phyloP scores from a whole-genome alignment of 495 filamentous ascomycete species.

The Aspergillus ostianus region DNA sequence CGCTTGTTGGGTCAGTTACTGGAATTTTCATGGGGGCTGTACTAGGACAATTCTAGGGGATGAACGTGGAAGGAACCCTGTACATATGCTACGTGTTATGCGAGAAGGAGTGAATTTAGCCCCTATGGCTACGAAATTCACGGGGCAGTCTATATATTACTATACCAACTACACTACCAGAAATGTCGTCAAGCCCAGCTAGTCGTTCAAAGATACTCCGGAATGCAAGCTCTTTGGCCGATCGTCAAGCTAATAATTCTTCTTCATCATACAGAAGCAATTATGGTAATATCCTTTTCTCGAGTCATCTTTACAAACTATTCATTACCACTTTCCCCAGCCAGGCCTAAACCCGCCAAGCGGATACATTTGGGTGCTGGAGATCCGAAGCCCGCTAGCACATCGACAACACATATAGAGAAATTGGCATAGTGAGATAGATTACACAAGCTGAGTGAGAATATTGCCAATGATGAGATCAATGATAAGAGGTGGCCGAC shows the following conservation, averaged over 20 bases:
- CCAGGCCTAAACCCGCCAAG: conserved; percentile 91
- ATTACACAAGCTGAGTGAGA: too few relatives aligned
- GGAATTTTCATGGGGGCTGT: background rate
- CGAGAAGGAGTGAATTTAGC: background rate
- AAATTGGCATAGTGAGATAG: conserved; percentile 36
- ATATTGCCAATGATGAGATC: conserved; percentile 5
- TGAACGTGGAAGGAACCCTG: background rate
- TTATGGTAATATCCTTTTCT: too few relatives aligned
- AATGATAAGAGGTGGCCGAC: too few relatives aligned
- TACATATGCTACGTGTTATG: background rate
- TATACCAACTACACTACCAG: background rate
- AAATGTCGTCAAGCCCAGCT: background rate
- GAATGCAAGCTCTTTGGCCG: too few relatives aligned
- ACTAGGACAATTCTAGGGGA: background rate
- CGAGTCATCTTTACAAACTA: conserved; percentile 49
- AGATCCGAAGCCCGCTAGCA: conserved; percentile 52
- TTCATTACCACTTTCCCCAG: conserved; percentile 62
- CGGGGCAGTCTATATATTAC: background rate
- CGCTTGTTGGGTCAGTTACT: background rate
- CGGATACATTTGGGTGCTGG: conserved; percentile 61
- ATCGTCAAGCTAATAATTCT: too few relatives aligned
- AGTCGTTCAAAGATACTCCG: too few relatives aligned
- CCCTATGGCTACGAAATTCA: background rate
- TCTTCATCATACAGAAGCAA: too few relatives aligned
- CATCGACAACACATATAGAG: conserved; percentile 52